Evolutionary conservation across 140 eudicot genomes (phyloP), one percentile per base, ranked within the genome.

Genomic region (Oenanthe javanica): DNA sequence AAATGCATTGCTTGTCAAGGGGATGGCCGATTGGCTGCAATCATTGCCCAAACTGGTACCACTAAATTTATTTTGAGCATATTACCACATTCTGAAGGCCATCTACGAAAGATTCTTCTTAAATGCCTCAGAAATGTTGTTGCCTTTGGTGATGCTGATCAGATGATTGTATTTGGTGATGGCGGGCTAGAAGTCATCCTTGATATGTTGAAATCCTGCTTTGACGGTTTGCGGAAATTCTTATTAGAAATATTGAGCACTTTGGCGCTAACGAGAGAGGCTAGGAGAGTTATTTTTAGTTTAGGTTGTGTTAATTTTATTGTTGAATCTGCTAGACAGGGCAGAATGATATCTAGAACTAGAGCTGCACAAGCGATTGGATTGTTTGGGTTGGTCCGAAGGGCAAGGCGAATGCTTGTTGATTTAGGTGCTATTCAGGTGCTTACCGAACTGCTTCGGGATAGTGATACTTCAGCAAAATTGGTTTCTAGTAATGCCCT

Each of bases 361-460:
- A 67, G 93, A 81, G 91, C 90, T 23, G 93, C 93, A 81, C 93
- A 91, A 63, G 91, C 87, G 13, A 82, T 89, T 11, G 93, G 93
- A 77, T 84, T 91, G 57, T 88, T 91, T n/a, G 93, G 91, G 70
- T 38, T 89, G 78, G 85, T 86, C 36, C 87, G 82, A 63, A 77
- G 82, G 75, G 87, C 87, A 11, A 87, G 91, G 79, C 82, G 84
- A 12, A 73, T 61, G 61, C 88, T 91, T 77, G 90, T 89, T 51
- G 82, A 82, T 55, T 82, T 79, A 1, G 96, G 93, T 79, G 87
- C 85, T 9, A 63, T 87, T 38, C 81, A 78, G 18, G 92, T 82
- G 82, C 93, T 91, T 72, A 75, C 81, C 67, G 89, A 83, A 51
- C 82, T 84, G 61, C 83, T 91, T 42, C 72, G 79, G 6, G 76